Evolutionary conservation across 805 yeast species (phyloP).

Genomic region (Sungouiella thailandica): DNA sequence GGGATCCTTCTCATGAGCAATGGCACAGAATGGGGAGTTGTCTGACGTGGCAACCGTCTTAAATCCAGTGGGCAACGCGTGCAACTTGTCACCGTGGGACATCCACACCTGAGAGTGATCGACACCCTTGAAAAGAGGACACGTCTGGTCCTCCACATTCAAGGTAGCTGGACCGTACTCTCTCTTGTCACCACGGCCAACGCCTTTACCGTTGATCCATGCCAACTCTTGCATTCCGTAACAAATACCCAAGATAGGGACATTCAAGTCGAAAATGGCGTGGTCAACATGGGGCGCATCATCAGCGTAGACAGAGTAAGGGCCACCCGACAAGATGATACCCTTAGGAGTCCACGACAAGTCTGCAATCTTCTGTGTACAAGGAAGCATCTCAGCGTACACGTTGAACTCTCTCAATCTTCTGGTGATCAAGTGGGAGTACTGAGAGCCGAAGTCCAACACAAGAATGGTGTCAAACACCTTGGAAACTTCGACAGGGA

Average conservation of each 20-base stretch:
- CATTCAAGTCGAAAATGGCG: slow-evolving; percentile 82
- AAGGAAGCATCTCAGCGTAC: slow-evolving; percentile 98
- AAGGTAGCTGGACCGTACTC: slow-evolving; percentile 97
- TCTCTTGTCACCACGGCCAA: slow-evolving; percentile 93
- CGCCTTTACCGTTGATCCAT: slow-evolving; percentile 93
- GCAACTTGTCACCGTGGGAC: slow-evolving; percentile 98
- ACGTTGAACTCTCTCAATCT: slow-evolving; percentile 97
- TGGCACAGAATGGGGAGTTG: slow-evolving; percentile 95
- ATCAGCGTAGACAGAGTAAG: slow-evolving; percentile 92
- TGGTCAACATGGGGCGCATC: slow-evolving; percentile 98
- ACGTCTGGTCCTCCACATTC: slow-evolving; percentile 59
- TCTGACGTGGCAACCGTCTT: slow-evolving; percentile 84
- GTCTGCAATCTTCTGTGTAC: slow-evolving; percentile 94
- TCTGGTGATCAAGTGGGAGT: slow-evolving; percentile 93
- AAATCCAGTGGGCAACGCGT: slow-evolving; percentile 84
- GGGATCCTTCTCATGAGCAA: slow-evolving; percentile 64
- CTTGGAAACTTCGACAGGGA: slow-evolving; percentile 64
- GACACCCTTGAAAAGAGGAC: slow-evolving; percentile 79
- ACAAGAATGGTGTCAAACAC: slow-evolving; percentile 96
- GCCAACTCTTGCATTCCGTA: slow-evolving; percentile 99
- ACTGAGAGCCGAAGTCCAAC: slow-evolving; percentile 97
- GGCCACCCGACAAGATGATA: slow-evolving; percentile 93
- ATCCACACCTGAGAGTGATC: slow-evolving; percentile 98
- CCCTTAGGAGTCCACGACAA: slow-evolving; percentile 95
- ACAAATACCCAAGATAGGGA: slow-evolving; percentile 96